phyloP scores from a whole-genome alignment of 78 protist species.

The Tieghemostelium lacteum region DNA sequence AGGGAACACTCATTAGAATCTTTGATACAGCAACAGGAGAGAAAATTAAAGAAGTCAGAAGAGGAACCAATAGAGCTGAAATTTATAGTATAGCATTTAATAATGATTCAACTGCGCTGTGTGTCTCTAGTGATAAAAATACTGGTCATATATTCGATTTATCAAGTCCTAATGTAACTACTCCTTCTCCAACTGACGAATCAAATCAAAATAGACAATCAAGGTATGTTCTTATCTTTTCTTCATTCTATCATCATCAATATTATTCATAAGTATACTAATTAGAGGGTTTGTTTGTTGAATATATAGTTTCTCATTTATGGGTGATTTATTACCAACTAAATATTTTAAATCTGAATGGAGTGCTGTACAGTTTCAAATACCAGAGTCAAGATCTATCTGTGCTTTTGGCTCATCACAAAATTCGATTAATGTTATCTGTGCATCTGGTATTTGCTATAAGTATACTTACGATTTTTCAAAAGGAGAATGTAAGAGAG shows the following conservation, averaged over 20 bases:
- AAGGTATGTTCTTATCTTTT: constrained; percentile 3
- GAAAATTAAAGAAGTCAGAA: constrained; percentile 89
- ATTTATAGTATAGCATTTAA: constrained; percentile 89
- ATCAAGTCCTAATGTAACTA: constrained; percentile 3
- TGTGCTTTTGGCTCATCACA: constrained; percentile 90
- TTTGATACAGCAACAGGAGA: constrained; percentile 91
- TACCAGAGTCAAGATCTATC: constrained; percentile 91
- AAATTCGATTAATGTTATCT: constrained; percentile 84
- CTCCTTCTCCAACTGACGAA: neutral
- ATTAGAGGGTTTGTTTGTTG: neutral
- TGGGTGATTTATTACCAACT: constrained; percentile 88
- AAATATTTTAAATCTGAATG: constrained; percentile 95
- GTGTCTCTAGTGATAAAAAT: constrained; percentile 93
- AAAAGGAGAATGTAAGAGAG: constrained; percentile 82
- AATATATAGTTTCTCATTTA: constrained; percentile 73
- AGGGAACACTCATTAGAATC: constrained; percentile 97
- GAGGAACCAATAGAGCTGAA: constrained; percentile 94
- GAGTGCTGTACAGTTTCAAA: constrained; percentile 93
- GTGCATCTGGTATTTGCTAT: constrained; percentile 82
- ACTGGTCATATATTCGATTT: constrained; percentile 95
- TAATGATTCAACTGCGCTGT: constrained; percentile 82
- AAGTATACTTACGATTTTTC: constrained; percentile 74
- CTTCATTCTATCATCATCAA: neutral
- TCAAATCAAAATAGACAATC: constrained; percentile 42
- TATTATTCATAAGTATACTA: neutral